These are phyloP conservation scores for Geum urbanum DNA, from an alignment of 306 rosid genomes.

Conservation along the genomic window DNA sequence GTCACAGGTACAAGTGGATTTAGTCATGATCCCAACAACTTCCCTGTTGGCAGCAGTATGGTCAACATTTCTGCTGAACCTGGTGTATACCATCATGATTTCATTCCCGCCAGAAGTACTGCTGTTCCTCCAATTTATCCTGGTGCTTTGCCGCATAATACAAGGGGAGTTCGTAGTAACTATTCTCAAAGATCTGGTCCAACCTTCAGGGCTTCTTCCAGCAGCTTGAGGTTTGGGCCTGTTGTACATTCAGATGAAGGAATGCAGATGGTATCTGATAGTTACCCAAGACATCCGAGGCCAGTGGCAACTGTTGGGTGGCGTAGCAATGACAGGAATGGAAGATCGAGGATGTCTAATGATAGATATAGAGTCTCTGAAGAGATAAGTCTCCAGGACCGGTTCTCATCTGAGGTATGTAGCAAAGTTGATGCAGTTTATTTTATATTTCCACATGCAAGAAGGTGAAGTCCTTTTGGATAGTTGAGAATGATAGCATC, in stretches of 20 bases:
- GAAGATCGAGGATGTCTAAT: slow-evolving; percentile 62
- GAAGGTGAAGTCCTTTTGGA: background rate
- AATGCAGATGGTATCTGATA: slow-evolving; percentile 52
- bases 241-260: slow-evolving; percentile 57
- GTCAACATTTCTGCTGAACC: slow-evolving; percentile 47
- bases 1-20: slow-evolving; percentile 52
- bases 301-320: slow-evolving; percentile 44
- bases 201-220: slow-evolving; percentile 60
- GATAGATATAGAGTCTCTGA: slow-evolving; percentile 51
- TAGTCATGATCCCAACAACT: slow-evolving; percentile 51
- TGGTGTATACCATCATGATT: slow-evolving; percentile 60
- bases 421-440: background rate
- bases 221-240: slow-evolving; percentile 49
- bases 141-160: slow-evolving; percentile 41
- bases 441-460: background rate
- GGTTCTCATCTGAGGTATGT: slow-evolving; percentile 53
- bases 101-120: slow-evolving; percentile 42
- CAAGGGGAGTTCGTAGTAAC: slow-evolving; percentile 58
- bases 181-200: slow-evolving; percentile 64
- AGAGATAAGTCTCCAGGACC: slow-evolving; percentile 44
- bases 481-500: background rate
- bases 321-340: slow-evolving; percentile 57
- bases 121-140: slow-evolving; percentile 51
- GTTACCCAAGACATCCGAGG: slow-evolving; percentile 61
- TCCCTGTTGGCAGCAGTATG: slow-evolving; percentile 51